Percentiles rank a stretch among this genome's conserved stretches.
These are phyloP conservation scores for Lactarius tabidus DNA, from an alignment of 768 basidiomycete species.

Conservation along the genomic window DNA sequence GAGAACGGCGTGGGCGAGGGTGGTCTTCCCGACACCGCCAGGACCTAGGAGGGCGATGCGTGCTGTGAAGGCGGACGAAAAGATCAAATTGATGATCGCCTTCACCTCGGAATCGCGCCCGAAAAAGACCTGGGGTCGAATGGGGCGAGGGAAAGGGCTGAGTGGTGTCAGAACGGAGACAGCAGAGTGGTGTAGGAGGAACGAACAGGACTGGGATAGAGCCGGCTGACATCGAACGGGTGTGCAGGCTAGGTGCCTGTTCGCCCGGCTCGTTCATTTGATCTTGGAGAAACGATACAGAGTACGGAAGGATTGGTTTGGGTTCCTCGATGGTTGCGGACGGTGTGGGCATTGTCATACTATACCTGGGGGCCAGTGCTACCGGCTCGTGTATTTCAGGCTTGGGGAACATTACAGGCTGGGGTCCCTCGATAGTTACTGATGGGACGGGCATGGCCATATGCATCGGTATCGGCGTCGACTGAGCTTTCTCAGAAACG, in stretches of 20 bases:
- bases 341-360: background rate
- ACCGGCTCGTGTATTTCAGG: background rate
- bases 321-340: background rate
- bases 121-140: constrained; percentile 20
- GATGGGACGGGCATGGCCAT: background rate
- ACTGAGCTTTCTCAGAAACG: constrained; percentile 7
- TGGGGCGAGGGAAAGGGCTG: constrained; percentile 11
- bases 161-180: background rate
- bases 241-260: background rate
- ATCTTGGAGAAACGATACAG: background rate
- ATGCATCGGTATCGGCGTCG: background rate
- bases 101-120: constrained; percentile 20
- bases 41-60: constrained; percentile 28
- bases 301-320: background rate
- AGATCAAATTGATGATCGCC: constrained; percentile 7
- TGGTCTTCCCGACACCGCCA: constrained; percentile 42
- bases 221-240: background rate
- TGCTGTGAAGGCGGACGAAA: background rate
- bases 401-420: background rate
- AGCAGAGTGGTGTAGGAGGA: background rate
- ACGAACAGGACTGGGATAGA: constrained; percentile 12
- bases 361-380: background rate
- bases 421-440: background rate
- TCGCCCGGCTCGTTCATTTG: background rate
- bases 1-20: constrained; percentile 35